Conservation (phyloP, 2,329 filamentous ascomycete species). For the Phaeosphaeriaceae sp. region DNA sequence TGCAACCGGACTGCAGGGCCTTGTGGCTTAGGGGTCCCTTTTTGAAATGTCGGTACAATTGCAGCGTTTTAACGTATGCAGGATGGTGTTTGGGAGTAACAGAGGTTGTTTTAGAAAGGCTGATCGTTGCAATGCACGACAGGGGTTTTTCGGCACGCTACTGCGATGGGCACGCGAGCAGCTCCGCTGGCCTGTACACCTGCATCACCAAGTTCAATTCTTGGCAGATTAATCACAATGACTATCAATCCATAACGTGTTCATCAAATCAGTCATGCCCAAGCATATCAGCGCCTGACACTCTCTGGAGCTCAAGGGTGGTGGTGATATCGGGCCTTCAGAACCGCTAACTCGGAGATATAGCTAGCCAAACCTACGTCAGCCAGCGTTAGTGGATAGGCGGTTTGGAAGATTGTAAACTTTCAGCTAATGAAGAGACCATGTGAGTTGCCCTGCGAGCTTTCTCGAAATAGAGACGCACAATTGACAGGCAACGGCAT, state of each 20-base stretch:
- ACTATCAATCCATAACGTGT: not conserved
- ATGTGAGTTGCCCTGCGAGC: not conserved
- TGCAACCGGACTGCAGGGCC: not conserved
- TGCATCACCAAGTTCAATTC: not conserved
- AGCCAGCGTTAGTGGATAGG: conserved; percentile 17
- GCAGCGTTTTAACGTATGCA: conserved; percentile 1
- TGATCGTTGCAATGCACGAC: conserved; percentile 5
- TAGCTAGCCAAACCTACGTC: conserved; percentile 13
- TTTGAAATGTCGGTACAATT: not conserved
- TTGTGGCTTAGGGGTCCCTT: no score
- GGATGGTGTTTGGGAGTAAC: conserved; percentile 21
- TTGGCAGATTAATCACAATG: conserved; percentile 2
- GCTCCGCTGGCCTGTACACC: not conserved
- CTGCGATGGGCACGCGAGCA: conserved; percentile 14
- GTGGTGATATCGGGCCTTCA: conserved; percentile 3
- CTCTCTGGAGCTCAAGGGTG: not conserved
- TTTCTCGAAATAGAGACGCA: not conserved
- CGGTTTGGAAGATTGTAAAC: conserved; percentile 6
- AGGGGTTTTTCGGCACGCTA: conserved; percentile 6
- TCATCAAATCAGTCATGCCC: not conserved
- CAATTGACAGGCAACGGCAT: conserved; percentile 3
- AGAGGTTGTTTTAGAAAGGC: conserved; percentile 9
- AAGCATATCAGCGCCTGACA: not conserved
- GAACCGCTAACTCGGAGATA: not conserved
- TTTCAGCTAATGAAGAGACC: conserved; percentile 17